These are phyloP conservation scores for Circinella minor DNA, from an alignment of 371 early-diverging fungal genomes.

Conservation along the genomic window DNA sequence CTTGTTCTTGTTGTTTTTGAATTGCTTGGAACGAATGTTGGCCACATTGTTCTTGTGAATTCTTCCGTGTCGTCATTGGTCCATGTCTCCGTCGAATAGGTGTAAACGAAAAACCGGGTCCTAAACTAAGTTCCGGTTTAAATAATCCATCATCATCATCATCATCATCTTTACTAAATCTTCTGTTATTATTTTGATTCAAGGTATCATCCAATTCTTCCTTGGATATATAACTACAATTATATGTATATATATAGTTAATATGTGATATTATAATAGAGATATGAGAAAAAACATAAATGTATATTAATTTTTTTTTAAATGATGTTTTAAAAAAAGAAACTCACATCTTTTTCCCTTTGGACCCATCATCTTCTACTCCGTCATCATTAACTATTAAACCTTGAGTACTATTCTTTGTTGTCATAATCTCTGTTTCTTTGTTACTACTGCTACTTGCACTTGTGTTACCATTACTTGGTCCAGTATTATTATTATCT, in stretches of 20 bases:
- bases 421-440: too few relatives aligned
- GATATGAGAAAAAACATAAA: too few relatives aligned
- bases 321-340: too few relatives aligned
- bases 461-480: too few relatives aligned
- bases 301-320: too few relatives aligned
- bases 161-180: neutral
- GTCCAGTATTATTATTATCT: too few relatives aligned
- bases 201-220: conserved; percentile 19
- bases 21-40: conserved; percentile 43
- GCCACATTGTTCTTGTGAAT: neutral
- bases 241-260: neutral
- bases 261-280: too few relatives aligned
- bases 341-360: conserved; percentile 49
- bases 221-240: conserved; percentile 31
- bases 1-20: conserved; percentile 45
- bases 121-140: conserved; percentile 32
- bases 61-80: neutral
- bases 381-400: neutral
- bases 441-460: too few relatives aligned
- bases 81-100: conserved; percentile 28
- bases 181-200: neutral
- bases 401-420: neutral
- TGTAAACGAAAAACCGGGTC: conserved; percentile 28
- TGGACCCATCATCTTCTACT: conserved; percentile 12
- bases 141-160: conserved; percentile 14